A percentile compares a stretch with the other conserved stretches of the same genome.
phyloP scores from a whole-genome alignment of 805 yeast species.

The Myxozyma neotropica region DNA sequence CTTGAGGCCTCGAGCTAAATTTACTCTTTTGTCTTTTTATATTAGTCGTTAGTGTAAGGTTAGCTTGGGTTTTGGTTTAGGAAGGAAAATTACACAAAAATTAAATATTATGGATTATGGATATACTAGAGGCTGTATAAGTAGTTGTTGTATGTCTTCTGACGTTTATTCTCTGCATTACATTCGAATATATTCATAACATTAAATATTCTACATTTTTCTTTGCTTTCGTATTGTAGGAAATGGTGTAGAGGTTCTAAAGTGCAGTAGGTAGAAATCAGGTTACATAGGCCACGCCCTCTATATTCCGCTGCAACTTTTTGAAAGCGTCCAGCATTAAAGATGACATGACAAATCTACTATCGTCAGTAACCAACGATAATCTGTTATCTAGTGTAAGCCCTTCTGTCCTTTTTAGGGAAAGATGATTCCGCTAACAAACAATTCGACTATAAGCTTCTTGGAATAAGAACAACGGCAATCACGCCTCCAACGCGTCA shows the following conservation, averaged over 20 bases:
- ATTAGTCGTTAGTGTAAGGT: neutral
- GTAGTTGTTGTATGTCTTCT: neutral
- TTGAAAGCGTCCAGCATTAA: too few species aligned
- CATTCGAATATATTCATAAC: constrained; percentile 10
- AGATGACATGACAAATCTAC: constrained; percentile 7
- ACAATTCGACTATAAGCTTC: neutral
- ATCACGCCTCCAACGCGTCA: neutral
- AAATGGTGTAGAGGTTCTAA: neutral
- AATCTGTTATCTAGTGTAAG: constrained; percentile 2
- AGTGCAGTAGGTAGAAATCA: too few species aligned
- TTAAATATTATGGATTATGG: neutral
- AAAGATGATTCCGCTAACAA: neutral
- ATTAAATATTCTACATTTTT: too few species aligned
- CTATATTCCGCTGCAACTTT: neutral
- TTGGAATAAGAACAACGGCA: neutral
- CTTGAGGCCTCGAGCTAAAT: constrained; percentile 25
- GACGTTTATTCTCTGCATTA: neutral
- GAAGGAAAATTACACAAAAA: neutral
- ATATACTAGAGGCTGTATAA: constrained; percentile 2
- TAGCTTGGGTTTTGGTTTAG: neutral
- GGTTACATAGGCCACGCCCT: neutral
- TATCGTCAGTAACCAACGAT: neutral
- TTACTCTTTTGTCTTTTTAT: neutral
- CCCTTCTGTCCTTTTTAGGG: neutral
- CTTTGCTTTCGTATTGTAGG: neutral